Base-by-base conservation (phyloP, 1,139 yeast genomes). In the Saccharomyces hybrid region DNA sequence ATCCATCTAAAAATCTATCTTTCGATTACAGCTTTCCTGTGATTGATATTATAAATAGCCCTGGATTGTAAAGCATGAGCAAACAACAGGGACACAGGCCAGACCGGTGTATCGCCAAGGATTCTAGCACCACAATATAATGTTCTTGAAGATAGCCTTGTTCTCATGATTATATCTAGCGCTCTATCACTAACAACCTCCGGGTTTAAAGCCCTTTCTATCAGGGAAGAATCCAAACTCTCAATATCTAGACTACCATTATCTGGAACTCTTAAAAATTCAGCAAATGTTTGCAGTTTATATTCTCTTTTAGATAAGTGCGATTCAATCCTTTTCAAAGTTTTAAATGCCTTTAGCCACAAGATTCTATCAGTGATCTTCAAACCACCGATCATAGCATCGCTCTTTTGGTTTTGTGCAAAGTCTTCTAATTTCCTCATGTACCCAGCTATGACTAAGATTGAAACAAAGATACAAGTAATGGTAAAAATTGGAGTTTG, bases 51-150 rank as follows among this genome's bases (percentile, higher is more conserved):
- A 16, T 38, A 60, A 11, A 79, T 76, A 7, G 88, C 88, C 65
- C 90, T 78, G 46, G 83, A 78, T 66, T 84, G 84, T 63, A 86
- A 74, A 4, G 88, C 89, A 65, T 84, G 90, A 0, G 90, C 90
- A 71, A 85, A 84, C 16, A 84, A 78, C 70, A 85, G 74, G 1
- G 89, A 87, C 54, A 84, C 78, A 1, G 93, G 91, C 93, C 93
- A 86, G 14, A 86, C 84, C 1, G 91, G 91, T 0, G 90, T 89
- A 72, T 86, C 90, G 1, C 89, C 88, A 53, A 86, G 74, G 34
- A 86, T 81, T 58, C 89, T 74, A 13, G 86, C 85, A 30, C 93
- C 93, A 53, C 86, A 70, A 57, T 83, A 82, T 51, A 85, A 70
- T 30, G 82, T 77, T 63, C 82, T 78, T 30, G 78, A 74, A 7